Evolutionary conservation across 1,139 yeast species (phyloP), one percentile per base, ranked within the genome.

Genomic region (Pichia sp.): DNA sequence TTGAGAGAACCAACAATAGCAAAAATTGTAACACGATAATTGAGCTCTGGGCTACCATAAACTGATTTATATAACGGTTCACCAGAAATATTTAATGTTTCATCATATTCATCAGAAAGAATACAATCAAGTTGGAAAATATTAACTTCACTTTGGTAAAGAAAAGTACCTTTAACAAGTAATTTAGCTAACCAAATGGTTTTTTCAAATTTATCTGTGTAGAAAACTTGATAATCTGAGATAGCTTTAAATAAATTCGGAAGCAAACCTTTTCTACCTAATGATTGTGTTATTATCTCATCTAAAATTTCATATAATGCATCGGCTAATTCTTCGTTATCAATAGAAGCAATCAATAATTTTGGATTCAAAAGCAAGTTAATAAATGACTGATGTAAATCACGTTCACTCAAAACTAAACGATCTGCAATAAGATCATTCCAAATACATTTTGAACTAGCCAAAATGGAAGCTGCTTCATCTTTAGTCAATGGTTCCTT

Each of bases 251-350:
- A 73, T 28, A 89, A 66, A 0, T 75, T 62, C 0, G 96, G 93
- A 30, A 88, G 69, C 16, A 90, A 69, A 14, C 87, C 75, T 59
- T 95, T 78, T 67, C 96, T 78, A 0, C 87, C 83, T 51, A 67
- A 73, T 1, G 95, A 70, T 52, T 76, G 74, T 1, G 69, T 62
- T 55, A 85, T 69, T 2, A 83, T 71, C 0, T 79, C 73, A 4
- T 61, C 51, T 7, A 79, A 72, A 51, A 82, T 74, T 5, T 59
- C 62, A 3, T 61, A 60, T 3, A 86, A 58, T 0, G 64, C 55
- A 3, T 56, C 58, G 1, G 68, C 64, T 3, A 73, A 45, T 0
- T 53, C 54, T 0, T 62, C 64, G 49, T 70, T 64, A 9, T 68
- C 62, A 27, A 59, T 60, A 1, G 71, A 61, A 18, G 57, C 56